Evolutionary conservation across 495 filamentous ascomycete species (phyloP), one percentile per base, ranked within the genome.

Genomic region (Saxispiralis lemnorum): DNA sequence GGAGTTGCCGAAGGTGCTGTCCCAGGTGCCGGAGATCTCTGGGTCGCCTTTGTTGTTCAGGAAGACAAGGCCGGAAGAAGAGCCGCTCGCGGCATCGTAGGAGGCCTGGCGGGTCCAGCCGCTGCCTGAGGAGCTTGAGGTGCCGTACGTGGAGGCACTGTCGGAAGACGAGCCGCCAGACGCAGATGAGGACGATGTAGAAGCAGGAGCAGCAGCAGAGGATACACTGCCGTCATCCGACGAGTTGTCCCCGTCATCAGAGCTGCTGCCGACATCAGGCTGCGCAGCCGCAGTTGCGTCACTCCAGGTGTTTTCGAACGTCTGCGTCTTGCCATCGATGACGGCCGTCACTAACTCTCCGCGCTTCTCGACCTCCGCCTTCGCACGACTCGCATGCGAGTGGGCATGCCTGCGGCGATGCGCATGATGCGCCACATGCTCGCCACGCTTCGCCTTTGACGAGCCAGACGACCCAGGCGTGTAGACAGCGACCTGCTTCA

Each of bases 61-160:
- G 62, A 84, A 84, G 17, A 66, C 67, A 2, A 85, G 49, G 6
- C 76, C 78, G 1, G 75, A 58, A 1, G 66, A 56, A 18, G 52
- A 58, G 20, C 66, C 64, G 2, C 56, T 43, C 0, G 51, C 56
- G 2, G 77, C 62, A 51, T 70, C 55, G 55, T 78, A 83, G 59
- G 73, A 81, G 13, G 63, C 74, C 20, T 60, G 47, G 13, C 61
- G 65, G 15, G 19, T 39, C 64, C 65, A 70, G n/a, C 39, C 46
- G 38, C 47, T 44, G 31, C 46, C 51, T 9, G 24, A 28, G 13
- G 38, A 34, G 14, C 24, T 12, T 4, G 41, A 35, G 31, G 41
- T 6, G 14, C 84, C 86, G 11, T 85, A 93, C 50, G 83, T 89
- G 52, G 62, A 81, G 19, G 76, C 72, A 13, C 76, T 72, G 43